Conservation (phyloP, 2,329 filamentous ascomycete genomes). For the Sordariomycetes sp. region DNA sequence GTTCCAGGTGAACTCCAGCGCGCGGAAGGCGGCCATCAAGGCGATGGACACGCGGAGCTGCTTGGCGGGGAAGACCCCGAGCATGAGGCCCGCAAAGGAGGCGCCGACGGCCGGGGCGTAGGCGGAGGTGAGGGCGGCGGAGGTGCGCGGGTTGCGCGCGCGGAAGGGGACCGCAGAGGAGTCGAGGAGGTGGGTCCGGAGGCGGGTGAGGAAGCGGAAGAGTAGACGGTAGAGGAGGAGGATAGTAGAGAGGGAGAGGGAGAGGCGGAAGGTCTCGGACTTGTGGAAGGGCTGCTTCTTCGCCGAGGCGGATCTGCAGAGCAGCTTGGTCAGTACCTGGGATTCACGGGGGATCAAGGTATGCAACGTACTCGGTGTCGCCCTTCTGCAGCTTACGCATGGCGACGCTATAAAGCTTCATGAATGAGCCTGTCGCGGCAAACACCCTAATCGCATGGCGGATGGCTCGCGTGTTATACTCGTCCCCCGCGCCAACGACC, state of each 20-base stretch:
- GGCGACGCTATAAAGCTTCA: constrained; percentile 52
- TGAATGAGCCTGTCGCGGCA: constrained; percentile 42
- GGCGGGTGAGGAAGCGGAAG: constrained; percentile 75
- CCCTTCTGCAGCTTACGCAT: constrained; percentile 30
- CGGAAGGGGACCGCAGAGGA: constrained; percentile 75
- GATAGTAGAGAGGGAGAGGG: constrained; percentile 73
- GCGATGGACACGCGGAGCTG: constrained; percentile 67
- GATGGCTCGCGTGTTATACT: constrained; percentile 60
- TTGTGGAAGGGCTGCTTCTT: constrained; percentile 46
- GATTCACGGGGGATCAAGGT: background rate
- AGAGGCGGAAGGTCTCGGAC: constrained; percentile 64
- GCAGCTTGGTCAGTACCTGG: background rate
- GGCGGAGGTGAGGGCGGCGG: constrained; percentile 65
- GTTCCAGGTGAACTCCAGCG: constrained; percentile 82
- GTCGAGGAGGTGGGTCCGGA: constrained; percentile 69
- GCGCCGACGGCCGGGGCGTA: constrained; percentile 87
- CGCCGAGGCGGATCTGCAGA: constrained; percentile 13
- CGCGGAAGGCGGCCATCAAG: constrained; percentile 71
- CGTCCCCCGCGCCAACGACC: constrained; percentile 28
- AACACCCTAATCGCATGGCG: constrained; percentile 33
- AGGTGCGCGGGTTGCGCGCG: constrained; percentile 67
- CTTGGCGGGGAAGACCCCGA: constrained; percentile 60
- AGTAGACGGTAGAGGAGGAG: constrained; percentile 82
- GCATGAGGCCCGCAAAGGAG: constrained; percentile 70
- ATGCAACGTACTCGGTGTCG: constrained; percentile 29